phyloP scores from a whole-genome alignment of 73 alveolate species.

The Tetrahymena malaccensis region DNA sequence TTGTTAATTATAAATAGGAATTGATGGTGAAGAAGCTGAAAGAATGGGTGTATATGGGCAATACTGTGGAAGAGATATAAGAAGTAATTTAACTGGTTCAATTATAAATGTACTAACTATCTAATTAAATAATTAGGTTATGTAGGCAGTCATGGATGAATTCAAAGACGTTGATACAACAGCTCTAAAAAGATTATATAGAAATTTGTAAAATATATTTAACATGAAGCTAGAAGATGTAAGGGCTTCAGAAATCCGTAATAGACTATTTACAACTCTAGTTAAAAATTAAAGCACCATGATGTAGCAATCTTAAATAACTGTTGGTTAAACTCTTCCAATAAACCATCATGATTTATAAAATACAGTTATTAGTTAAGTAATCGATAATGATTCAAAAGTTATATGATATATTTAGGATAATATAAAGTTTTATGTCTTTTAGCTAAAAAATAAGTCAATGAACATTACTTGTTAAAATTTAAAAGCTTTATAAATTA shows the following conservation, averaged over 20 bases:
- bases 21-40: neutral
- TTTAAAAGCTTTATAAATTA: too few relatives aligned
- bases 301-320: neutral
- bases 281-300: neutral
- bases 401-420: neutral
- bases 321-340: neutral
- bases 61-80: neutral
- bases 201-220: neutral
- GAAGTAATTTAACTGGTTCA: neutral
- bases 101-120: neutral
- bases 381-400: neutral
- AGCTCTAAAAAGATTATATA: neutral
- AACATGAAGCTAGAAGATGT: neutral
- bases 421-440: too few relatives aligned
- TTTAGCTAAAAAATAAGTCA: too few relatives aligned
- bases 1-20: neutral
- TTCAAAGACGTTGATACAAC: neutral
- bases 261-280: neutral
- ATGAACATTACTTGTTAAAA: too few relatives aligned
- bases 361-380: neutral
- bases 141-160: neutral
- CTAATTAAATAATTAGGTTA: neutral
- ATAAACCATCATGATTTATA: neutral
- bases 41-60: neutral
- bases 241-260: neutral